Percentiles rank a stretch among this genome's conserved stretches.
Evolutionary conservation across 805 yeast genomes (phyloP).

Genomic region (Scheffersomyces ergatensis): DNA sequence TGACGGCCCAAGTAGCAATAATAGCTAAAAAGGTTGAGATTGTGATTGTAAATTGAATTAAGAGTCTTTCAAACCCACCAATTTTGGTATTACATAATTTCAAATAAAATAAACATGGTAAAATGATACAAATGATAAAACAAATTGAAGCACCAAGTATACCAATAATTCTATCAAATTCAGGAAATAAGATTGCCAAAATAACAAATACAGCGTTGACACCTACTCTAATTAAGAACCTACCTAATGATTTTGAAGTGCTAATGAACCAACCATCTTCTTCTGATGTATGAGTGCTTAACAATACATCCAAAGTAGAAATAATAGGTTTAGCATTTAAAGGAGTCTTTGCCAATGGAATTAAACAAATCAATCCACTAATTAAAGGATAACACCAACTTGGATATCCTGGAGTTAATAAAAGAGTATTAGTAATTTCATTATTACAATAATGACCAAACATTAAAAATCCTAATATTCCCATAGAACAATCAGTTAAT

Average conservation of each 20-base stretch:
- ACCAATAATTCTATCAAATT: constrained; percentile 79
- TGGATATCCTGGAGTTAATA: constrained; percentile 49
- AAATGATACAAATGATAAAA: constrained; percentile 72
- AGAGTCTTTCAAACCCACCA: constrained; percentile 31
- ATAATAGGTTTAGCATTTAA: constrained; percentile 80
- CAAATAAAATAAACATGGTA: constrained; percentile 74
- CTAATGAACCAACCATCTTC: background rate
- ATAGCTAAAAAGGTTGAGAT: constrained; percentile 49
- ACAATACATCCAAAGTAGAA: constrained; percentile 60
- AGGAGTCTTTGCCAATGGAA: constrained; percentile 84
- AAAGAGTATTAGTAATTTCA: constrained; percentile 50
- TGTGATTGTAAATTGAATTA: constrained; percentile 43
- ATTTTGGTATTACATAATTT: constrained; percentile 49
- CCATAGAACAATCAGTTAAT: constrained; percentile 61
- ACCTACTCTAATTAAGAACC: constrained; percentile 24
- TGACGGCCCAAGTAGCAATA: constrained; percentile 58
- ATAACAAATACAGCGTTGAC: constrained; percentile 59
- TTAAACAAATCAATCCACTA: constrained; percentile 69
- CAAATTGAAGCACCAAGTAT: constrained; percentile 80
- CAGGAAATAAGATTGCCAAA: constrained; percentile 66
- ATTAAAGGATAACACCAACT: constrained; percentile 46
- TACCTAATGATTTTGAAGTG: constrained; percentile 2
- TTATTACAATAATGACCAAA: constrained; percentile 49
- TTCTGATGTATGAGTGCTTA: constrained; percentile 14
- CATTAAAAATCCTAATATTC: constrained; percentile 62